Base-by-base conservation (phyloP, 768 basidiomycete genomes). In the Tulasnella sp. region DNA sequence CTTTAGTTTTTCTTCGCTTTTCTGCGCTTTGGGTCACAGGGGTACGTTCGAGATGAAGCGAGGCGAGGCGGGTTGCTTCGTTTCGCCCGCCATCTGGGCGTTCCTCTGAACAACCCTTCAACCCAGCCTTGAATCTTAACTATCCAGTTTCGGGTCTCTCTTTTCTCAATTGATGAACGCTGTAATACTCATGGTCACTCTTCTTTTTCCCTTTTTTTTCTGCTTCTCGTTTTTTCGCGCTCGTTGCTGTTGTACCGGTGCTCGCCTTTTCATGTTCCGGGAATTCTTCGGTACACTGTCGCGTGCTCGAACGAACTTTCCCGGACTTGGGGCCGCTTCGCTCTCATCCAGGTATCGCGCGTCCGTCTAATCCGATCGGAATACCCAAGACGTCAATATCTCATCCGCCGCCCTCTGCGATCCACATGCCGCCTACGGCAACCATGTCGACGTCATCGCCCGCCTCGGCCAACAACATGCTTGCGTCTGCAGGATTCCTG, bases 371-470 rank as follows among this genome's bases (percentile, higher is more conserved):
- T 19, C 69, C 69, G 41, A 70, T 70, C 69, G 69, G 69, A 44
- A 70, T 70, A 29, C 69, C 69, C 41, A 70, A 47, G 69, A 52
- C 69, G 44, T 70, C 69, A 52, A 52, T 70, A 36, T 35, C 69
- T 29, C 69, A 70, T 36, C 40, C 69, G 36, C 44, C 69, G 22
- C 42, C 39, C 35, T 47, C 69, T n/a, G 34, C 69, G n/a, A 36
- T 70, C 26, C 69, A 70, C 47, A 70, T 70, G 69, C 69, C 69
- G 2, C 69, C 69, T 29, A 70, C 69, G 36, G 69, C 69, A 11
- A 70, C 69, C 69, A 70, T 70, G 69, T 70, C 69, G 29, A 35
- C 69, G 22, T 36, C 69, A 32, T 47, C 69, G 17, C 26, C 44
- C 42, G 17, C 17, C 67, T 5, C 37, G 36, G 5, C 41, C 42